phyloP scores from a whole-genome alignment of 768 basidiomycete species.

The Podaxis sp. region DNA sequence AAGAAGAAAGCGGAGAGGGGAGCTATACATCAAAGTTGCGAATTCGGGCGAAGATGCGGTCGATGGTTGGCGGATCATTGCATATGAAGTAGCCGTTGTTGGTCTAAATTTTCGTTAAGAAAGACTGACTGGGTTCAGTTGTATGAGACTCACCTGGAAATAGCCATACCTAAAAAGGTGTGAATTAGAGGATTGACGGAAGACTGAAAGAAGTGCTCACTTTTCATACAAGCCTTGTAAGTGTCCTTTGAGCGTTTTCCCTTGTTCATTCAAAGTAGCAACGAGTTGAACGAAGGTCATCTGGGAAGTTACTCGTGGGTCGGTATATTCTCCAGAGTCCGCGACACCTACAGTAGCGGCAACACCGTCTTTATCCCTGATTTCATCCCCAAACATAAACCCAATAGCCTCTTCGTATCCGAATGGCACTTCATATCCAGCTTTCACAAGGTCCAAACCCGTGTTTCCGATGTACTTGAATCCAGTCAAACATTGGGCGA shows the following conservation, averaged over 20 bases:
- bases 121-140: background rate
- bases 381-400: constrained; percentile 78
- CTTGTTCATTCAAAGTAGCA: constrained; percentile 45
- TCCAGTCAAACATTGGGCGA: constrained; percentile 84
- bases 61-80: constrained; percentile 61
- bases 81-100: constrained; percentile 85
- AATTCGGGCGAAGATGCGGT: constrained; percentile 66
- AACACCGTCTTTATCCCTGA: constrained; percentile 89
- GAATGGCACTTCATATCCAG: constrained; percentile 75
- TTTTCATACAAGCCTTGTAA: constrained; percentile 62
- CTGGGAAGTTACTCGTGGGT: constrained; percentile 32
- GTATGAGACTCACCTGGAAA: constrained; percentile 55
- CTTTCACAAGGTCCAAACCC: constrained; percentile 58
- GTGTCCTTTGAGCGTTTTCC: constrained; percentile 54
- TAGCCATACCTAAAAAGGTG: constrained; percentile 61
- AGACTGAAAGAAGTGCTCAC: constrained; percentile 31
- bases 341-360: constrained; percentile 61
- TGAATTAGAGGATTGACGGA: constrained; percentile 1
- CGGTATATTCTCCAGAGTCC: background rate
- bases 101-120: constrained; percentile 43
- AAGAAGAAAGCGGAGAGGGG: background rate
- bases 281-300: constrained; percentile 71
- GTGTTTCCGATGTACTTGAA: constrained; percentile 93
- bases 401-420: constrained; percentile 94
- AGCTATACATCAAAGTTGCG: constrained; percentile 51